Evolutionary conservation across 2,329 filamentous ascomycete species (phyloP), one percentile per base, ranked within the genome.

Genomic region (Chaetomium sp.): DNA sequence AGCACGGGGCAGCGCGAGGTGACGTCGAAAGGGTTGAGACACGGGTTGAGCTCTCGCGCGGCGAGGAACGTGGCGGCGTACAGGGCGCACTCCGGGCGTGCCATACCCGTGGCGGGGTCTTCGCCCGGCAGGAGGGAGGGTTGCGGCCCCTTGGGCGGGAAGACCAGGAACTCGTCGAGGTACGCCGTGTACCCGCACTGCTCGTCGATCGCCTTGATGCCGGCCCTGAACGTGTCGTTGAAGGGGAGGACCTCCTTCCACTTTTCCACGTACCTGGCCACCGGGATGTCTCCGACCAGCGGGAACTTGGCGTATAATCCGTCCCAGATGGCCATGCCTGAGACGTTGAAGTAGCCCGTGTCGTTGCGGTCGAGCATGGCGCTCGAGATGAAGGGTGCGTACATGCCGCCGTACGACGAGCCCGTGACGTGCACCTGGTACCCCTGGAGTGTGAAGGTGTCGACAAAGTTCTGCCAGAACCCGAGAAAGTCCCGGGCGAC

Each of bases 381-480:
- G 29, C 56, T 60, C 29, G 62, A 33, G 38, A 60, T 64, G 29
- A 50, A 60, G 12, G 62, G 62, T 6, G 50, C 62, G 23, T 55
- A 64, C 63, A 65, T 65, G 31, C 63, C 63, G 19, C 31, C 58
- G 31, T 65, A 61, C 29, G 62, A 64, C n/a, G 56, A 60, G 12
- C 89, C 90, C 0, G 88, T 84, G 64, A 93, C 83, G 74, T 88
- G 93, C 7, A 91, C 82, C 65, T 88, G 88, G 68, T 82, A 84
- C 16, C 82, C 81, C 31, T 88, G 81, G 70, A 90, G 79, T 8
- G 76, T 79, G 68, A 92, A 92, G 27, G 86, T 86, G 25, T 90
- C 80, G 62, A 91, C 78, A 68, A 91, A 92, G 76, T 91, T 90
- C 76, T 87, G 85, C 82, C 87, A 91, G 77, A 92, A 93, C 45